Evolutionary conservation across 1,139 yeast species (phyloP).

Genomic region (Protomyces inouyei): DNA sequence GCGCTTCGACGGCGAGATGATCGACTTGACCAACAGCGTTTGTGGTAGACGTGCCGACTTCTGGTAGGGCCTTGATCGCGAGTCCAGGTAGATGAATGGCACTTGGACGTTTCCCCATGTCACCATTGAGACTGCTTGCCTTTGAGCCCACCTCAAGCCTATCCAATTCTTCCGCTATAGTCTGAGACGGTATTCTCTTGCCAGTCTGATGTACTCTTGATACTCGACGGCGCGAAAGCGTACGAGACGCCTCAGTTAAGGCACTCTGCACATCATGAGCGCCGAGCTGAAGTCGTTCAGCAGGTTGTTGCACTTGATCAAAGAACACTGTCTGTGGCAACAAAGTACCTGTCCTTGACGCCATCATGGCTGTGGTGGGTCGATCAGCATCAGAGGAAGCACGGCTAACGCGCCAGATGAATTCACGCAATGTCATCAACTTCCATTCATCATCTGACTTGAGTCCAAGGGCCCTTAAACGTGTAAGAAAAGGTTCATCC

Average conservation of each 20-base stretch:
- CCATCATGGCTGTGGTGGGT: not conserved
- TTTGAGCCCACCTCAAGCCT: not conserved
- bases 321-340: constrained; percentile 14
- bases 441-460: constrained; percentile 78
- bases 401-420: constrained; percentile 56
- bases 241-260: constrained; percentile 4
- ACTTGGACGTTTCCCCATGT: not conserved
- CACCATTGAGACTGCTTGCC: constrained; percentile 19
- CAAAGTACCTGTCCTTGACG: not conserved
- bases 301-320: constrained; percentile 5
- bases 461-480: constrained; percentile 65
- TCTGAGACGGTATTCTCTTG: not conserved
- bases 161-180: not conserved
- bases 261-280: constrained; percentile 14
- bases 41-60: constrained; percentile 11
- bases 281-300: not conserved
- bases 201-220: not conserved
- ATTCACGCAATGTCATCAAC: constrained; percentile 61
- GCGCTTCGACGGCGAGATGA: constrained; percentile 3
- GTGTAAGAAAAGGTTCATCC: constrained; percentile 71
- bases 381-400: not conserved
- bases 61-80: constrained; percentile 12
- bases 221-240: not conserved
- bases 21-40: constrained; percentile 10
- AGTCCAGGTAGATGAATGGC: constrained; percentile 17